Evolutionary conservation across 441 rosid species (phyloP), one percentile per base, ranked within the genome.

Genomic region (Adansonia gregorii): DNA sequence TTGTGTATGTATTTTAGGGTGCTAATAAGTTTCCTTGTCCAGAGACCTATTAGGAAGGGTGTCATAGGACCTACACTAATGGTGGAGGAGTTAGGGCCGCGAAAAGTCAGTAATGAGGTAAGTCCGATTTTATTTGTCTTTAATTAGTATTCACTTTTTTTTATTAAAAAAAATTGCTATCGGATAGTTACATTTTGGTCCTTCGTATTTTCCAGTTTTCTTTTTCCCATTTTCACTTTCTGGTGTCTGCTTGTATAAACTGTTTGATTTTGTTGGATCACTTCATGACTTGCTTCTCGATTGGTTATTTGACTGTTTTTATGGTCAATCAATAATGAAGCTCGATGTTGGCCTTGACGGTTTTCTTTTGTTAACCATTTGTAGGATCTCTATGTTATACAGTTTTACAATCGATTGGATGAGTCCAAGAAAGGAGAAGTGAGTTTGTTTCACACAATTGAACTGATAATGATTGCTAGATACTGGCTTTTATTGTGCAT

Each of bases 41-140:
- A 96, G 99, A 83, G 67, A 86, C 98, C 98, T 78, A 90, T 96
- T 77, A 87, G 98, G 87, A 91, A 83, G 79, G 99, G 99, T 78
- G 91, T 90, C 10, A 84, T 89, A 74, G 95, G 98, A 76, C 98
- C 92, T 10, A 78, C 94, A 49, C 81, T 94, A 69, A 88, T 87
- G 89, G 88, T 96, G 84, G 98, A 93, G 87, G 99, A 96, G 82
- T 81, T 88, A 22, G 99, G 98, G 65, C 94, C 94, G 67, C 93
- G 88, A 72, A 89, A 74, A 81, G 85, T 94, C 79, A 85, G 86
- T 78, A 76, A 61, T 52, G 94, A 91, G 91, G 99, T 93, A 83
- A 78, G 88, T 22, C 75, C 39, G 22, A 69, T 69, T 71, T 43
- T 17, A 12, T 65, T 54, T 45, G 12, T 76, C 54, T 14, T 39